These are phyloP conservation scores for Ichthyophthirius multifiliis DNA, from an alignment of 169 alveolate species.

Conservation along the genomic window DNA sequence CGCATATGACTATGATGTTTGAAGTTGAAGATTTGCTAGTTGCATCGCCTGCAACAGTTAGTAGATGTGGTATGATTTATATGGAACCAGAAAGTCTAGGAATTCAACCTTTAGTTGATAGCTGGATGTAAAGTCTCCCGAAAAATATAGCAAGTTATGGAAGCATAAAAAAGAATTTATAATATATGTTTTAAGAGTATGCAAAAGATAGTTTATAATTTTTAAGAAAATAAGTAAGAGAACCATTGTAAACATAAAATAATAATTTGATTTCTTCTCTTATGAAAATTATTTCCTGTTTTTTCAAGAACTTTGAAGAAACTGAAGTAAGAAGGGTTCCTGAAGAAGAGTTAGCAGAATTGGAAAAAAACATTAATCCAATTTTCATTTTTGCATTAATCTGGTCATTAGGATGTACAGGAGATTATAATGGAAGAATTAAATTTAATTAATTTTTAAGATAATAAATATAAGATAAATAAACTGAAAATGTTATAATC, in stretches of 20 bases:
- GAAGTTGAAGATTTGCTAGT: slow-evolving; percentile 89
- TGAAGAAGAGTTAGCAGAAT: slow-evolving; percentile 71
- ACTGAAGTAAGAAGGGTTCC: slow-evolving; percentile 72
- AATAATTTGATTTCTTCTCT: slow-evolving; percentile 76
- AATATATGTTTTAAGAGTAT: slow-evolving; percentile 56
- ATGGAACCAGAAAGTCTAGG: slow-evolving; percentile 94
- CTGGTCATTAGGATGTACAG: slow-evolving; percentile 91
- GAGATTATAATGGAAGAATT: slow-evolving; percentile 79
- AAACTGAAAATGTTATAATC: slow-evolving; percentile 15
- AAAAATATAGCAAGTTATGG: slow-evolving; percentile 47
- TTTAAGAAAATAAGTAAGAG: slow-evolving; percentile 77
- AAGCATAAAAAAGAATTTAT: slow-evolving; percentile 51
- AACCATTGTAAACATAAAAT: slow-evolving; percentile 86
- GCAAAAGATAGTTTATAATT: slow-evolving; percentile 66
- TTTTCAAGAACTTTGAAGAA: slow-evolving; percentile 74
- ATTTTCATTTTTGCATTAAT: slow-evolving; percentile 80
- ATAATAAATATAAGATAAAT: slow-evolving; percentile 48
- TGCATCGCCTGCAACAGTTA: slow-evolving; percentile 91
- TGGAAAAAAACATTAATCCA: slow-evolving; percentile 61
- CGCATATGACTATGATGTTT: slow-evolving; percentile 89
- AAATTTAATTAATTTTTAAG: slow-evolving; percentile 68
- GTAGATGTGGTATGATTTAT: slow-evolving; percentile 91
- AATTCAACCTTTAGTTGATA: slow-evolving; percentile 73
- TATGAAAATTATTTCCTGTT: slow-evolving; percentile 85
- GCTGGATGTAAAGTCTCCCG: slow-evolving; percentile 86